Base-by-base conservation (phyloP, 768 basidiomycete genomes). In the Suillus variegatus region DNA sequence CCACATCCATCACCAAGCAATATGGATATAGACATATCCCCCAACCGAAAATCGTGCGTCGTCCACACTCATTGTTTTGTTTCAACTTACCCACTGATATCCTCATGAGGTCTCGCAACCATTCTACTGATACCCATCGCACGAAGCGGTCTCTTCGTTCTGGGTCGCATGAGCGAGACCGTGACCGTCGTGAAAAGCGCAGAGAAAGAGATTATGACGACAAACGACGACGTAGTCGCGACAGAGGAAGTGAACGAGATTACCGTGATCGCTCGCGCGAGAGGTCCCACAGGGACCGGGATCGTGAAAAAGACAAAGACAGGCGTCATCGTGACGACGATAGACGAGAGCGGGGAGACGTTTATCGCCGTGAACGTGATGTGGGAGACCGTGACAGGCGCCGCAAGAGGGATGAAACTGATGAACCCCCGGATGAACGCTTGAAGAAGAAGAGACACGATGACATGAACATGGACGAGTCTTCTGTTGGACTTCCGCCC, bases 131-230 rank as follows among this genome's bases (percentile, higher is more conserved):
- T 74, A 93, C 91, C 12, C 86, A 87, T 69, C 86, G 85, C 52
- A 92, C 91, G 25, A 84, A 82, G 69, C 84, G 85, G 65, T 93
- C 91, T 56, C 90, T 92, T 71, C 83, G 86, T 66, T 94, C 93
- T 12, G 80, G 79, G 61, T 93, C 92, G 28, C 82, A 85, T 70
- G 91, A 90, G 28, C 72, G 76, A 55, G 75, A 76, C 58, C 70
- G 82, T 60, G 80, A 90, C 60, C 84, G 81, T 70, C 81, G 82
- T 64, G 88, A 88, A 43, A 82, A 80, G 41, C 81, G 81, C 66
- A 80, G 71, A 62, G 85, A 90, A 4, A 80, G 75, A 60, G 82
- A 85, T 54, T 84, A 87, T 36, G 88, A 86, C 67, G 86, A 84
- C 67, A 84, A 80, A 67, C 83, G 84, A 61, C 88, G 87, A 71